Percentiles rank a stretch among this genome's conserved stretches.
Conservation (phyloP, 169 alveolate species). For the Plasmodium billcollinsi region DNA sequence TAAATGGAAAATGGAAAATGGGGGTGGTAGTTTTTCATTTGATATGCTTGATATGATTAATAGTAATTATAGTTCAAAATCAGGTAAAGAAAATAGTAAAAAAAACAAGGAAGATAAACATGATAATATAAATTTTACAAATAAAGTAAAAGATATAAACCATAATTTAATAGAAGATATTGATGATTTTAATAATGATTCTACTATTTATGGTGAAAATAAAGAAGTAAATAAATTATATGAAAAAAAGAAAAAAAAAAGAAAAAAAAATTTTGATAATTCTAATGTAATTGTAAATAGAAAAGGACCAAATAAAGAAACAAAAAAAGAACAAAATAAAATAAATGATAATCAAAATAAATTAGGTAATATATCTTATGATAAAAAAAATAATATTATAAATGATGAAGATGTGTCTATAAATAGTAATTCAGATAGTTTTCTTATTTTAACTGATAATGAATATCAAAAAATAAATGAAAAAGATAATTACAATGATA, state of each 20-base stretch:
- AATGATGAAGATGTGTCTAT: too few relatives aligned
- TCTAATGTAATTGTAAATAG: too few relatives aligned
- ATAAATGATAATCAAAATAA: not conserved
- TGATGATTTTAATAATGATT: not conserved
- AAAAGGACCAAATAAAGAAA: not conserved
- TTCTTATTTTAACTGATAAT: not conserved
- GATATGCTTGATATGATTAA: slow-evolving; percentile 63
- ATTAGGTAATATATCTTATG: too few relatives aligned
- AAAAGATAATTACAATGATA: not conserved
- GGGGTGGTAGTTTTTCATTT: slow-evolving; percentile 25
- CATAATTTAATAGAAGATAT: not conserved
- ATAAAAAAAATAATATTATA: too few relatives aligned
- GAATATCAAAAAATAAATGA: not conserved
- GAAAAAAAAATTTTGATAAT: too few relatives aligned
- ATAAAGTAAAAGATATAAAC: not conserved
- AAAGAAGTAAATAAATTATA: not conserved
- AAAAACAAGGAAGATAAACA: not conserved
- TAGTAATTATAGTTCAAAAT: not conserved
- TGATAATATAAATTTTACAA: not conserved
- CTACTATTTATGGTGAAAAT: not conserved
- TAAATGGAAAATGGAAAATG: not conserved
- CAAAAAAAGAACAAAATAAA: not conserved
- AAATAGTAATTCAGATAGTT: too few relatives aligned
- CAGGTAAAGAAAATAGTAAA: not conserved
- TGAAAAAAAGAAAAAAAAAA: too few relatives aligned